Conservation (phyloP, 208 protist genomes). For the Trypanosoma avium region DNA sequence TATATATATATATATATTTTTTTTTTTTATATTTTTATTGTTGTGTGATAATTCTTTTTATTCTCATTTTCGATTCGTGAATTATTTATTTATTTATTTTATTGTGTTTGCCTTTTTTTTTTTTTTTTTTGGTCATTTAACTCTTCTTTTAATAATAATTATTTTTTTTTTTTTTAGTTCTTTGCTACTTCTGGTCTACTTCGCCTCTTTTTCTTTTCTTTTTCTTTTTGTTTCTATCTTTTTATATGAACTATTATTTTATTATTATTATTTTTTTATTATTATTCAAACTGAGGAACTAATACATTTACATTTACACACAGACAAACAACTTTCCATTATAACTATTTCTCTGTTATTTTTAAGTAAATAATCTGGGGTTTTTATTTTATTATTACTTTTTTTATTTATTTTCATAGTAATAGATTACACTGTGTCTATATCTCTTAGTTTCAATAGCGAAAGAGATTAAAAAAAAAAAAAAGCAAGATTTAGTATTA, state of each 20-base stretch:
- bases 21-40: too few relatives aligned
- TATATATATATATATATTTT: conserved; percentile 12
- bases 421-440: conserved; percentile 15
- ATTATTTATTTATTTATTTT: too few relatives aligned
- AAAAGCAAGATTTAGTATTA: too few relatives aligned
- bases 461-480: too few relatives aligned
- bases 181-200: neutral
- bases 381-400: neutral
- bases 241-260: neutral
- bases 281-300: too few relatives aligned
- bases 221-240: conserved; percentile 3
- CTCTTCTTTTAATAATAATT: too few relatives aligned
- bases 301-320: neutral
- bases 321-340: neutral
- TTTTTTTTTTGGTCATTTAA: too few relatives aligned
- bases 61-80: too few relatives aligned
- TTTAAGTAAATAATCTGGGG: too few relatives aligned
- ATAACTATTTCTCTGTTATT: neutral
- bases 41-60: too few relatives aligned
- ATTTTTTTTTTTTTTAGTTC: neutral
- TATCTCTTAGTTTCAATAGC: too few relatives aligned
- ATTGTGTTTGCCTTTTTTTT: neutral
- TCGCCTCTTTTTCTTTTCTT: neutral
- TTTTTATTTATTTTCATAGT: conserved; percentile 1
- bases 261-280: too few relatives aligned